Evolutionary conservation across 352 stramenopile genomes (phyloP).

Genomic region (Phytophthora cryptogea): DNA sequence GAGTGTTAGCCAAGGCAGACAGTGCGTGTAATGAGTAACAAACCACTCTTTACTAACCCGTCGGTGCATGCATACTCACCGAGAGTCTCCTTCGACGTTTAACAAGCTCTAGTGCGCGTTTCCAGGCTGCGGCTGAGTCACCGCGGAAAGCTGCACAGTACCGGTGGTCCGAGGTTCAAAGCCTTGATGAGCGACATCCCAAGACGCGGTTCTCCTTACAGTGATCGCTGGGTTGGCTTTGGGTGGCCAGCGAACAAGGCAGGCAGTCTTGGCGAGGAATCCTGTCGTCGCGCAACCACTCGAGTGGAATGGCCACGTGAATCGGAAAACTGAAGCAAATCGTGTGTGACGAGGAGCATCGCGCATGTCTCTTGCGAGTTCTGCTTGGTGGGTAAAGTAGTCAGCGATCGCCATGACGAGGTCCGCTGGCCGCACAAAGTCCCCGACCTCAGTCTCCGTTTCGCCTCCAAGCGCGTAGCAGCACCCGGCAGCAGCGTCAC

Average conservation of each 20-base stretch:
- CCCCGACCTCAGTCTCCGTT: slow-evolving; percentile 22
- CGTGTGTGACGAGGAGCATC: too few species aligned
- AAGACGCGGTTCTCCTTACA: too few species aligned
- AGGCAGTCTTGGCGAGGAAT: too few species aligned
- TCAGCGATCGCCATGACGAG: slow-evolving; percentile 7
- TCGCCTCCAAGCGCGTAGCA: slow-evolving; percentile 11
- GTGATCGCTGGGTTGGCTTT: too few species aligned
- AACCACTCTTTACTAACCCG: not conserved
- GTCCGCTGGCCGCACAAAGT: slow-evolving; percentile 11
- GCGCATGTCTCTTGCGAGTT: too few species aligned
- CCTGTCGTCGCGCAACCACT: too few species aligned
- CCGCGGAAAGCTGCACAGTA: not conserved
- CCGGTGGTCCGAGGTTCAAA: not conserved
- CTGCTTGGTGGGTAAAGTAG: slow-evolving; percentile 18
- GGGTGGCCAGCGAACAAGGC: too few species aligned
- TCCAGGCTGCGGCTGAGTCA: slow-evolving; percentile 1
- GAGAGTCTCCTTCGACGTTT: not conserved
- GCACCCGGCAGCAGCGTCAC: slow-evolving; percentile 3
- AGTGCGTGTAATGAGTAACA: not conserved
- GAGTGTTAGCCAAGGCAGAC: not conserved
- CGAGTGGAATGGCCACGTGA: too few species aligned
- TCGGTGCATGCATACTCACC: not conserved
- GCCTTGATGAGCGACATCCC: not conserved
- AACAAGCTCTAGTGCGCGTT: slow-evolving; percentile 2
- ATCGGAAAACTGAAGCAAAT: too few species aligned